phyloP scores from a whole-genome alignment of 2,329 filamentous ascomycete species.

The Trichoderma sp. region DNA sequence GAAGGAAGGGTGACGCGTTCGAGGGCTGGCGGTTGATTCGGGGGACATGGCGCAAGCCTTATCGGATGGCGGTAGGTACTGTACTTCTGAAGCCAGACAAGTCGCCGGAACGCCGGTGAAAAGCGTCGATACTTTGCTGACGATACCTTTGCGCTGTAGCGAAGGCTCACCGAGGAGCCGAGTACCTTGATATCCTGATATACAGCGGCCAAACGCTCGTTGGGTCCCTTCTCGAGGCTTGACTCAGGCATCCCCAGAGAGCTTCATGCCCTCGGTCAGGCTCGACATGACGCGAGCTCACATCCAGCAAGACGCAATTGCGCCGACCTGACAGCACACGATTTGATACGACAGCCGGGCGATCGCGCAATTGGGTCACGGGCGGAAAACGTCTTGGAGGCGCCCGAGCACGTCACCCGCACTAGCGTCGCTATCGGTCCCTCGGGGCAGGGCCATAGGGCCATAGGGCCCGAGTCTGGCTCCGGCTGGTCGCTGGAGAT shows the following conservation, averaged over 20 bases:
- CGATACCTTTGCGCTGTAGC: background rate
- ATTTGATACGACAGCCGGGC: slow-evolving; percentile 23
- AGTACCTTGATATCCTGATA: background rate
- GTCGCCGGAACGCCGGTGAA: background rate
- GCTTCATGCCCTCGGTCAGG: background rate
- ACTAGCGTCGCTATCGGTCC: slow-evolving; percentile 28
- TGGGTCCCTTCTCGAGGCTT: too few species aligned
- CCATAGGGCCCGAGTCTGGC: slow-evolving; percentile 2
- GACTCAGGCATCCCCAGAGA: background rate
- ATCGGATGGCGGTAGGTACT: background rate
- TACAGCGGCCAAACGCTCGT: background rate
- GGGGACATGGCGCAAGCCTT: background rate
- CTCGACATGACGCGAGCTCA: slow-evolving; percentile 8
- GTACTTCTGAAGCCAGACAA: background rate
- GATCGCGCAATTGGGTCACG: slow-evolving; percentile 27
- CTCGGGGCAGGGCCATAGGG: slow-evolving; percentile 24
- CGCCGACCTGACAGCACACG: background rate
- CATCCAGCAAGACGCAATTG: slow-evolving; percentile 14
- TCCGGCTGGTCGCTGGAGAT: slow-evolving; percentile 20
- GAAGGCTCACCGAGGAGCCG: background rate
- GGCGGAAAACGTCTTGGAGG: slow-evolving; percentile 27
- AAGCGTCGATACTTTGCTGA: too few species aligned
- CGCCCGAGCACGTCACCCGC: slow-evolving; percentile 30
- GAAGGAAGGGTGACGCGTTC: slow-evolving; percentile 9
- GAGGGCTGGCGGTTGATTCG: background rate